These are phyloP conservation scores for Papilionanthe hybrid DNA, from an alignment of 116 monocot species.

Conservation along the genomic window DNA sequence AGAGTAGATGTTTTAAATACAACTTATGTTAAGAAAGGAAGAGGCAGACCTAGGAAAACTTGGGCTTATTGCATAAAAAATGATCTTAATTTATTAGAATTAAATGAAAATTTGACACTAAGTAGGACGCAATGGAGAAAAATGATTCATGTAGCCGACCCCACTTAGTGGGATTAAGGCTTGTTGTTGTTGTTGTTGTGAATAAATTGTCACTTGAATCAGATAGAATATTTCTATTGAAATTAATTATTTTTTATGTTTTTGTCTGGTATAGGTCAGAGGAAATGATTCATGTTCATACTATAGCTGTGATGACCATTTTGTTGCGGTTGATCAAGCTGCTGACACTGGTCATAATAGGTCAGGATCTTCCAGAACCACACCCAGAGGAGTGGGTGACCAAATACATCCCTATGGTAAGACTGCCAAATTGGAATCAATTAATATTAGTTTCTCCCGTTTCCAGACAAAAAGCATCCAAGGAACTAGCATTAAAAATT, in stretches of 20 bases:
- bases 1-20: no score
- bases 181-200: no score
- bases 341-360: slow-evolving; percentile 21
- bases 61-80: no score
- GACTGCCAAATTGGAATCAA: background rate
- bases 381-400: background rate
- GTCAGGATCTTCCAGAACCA: background rate
- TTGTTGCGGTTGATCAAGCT: slow-evolving; percentile 46
- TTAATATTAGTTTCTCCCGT: background rate
- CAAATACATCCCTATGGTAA: slow-evolving; percentile 7
- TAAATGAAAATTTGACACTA: no score
- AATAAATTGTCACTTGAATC: background rate
- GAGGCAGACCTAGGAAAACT: no score
- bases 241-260: no score
- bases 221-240: no score
- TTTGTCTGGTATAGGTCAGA: slow-evolving; percentile 11
- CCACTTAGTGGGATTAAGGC: no score
- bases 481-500: background rate
- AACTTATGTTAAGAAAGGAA: no score
- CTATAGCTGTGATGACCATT: slow-evolving; percentile 62
- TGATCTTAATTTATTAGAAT: no score
- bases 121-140: no score
- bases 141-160: no score
- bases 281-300: slow-evolving; percentile 39
- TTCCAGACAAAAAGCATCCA: background rate